A percentile compares a stretch with the other conserved stretches of the same genome.
phyloP scores from a whole-genome alignment of 2,329 filamentous ascomycete species.

The Salinomyces thailandicus region DNA sequence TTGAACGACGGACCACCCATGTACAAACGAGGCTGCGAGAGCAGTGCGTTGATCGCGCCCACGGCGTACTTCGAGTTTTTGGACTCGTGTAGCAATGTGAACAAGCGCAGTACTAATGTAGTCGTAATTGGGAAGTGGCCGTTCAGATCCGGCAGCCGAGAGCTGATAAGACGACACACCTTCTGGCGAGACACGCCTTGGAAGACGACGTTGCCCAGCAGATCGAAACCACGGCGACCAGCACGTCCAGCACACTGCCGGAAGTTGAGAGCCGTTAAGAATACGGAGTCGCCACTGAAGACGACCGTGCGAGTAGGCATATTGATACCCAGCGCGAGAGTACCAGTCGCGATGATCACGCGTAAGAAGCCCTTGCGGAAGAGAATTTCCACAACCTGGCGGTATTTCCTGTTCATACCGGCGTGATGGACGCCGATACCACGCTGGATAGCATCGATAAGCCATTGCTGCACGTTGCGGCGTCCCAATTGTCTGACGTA shows the following conservation, averaged over 20 bases:
- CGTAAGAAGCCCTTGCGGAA: constrained; percentile 63
- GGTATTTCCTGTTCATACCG: constrained; percentile 68
- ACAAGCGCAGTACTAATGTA: constrained; percentile 58
- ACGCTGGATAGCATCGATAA: constrained; percentile 52
- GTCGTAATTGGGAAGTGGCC: constrained; percentile 72
- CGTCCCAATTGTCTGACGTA: constrained; percentile 43
- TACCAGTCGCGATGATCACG: constrained; percentile 65
- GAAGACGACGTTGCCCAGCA: constrained; percentile 73
- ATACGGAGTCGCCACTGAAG: constrained; percentile 63
- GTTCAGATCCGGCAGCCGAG: constrained; percentile 59
- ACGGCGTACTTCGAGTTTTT: constrained; percentile 52
- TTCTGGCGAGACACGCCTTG: constrained; percentile 52
- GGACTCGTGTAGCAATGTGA: constrained; percentile 56
- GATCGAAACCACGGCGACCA: constrained; percentile 68
- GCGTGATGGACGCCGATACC: constrained; percentile 70
- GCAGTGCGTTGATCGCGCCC: constrained; percentile 52
- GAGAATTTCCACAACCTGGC: constrained; percentile 61
- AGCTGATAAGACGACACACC: constrained; percentile 59
- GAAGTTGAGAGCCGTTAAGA: constrained; percentile 64
- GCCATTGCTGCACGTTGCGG: constrained; percentile 39
- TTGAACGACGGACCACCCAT: constrained; percentile 59
- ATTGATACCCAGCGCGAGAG: constrained; percentile 67
- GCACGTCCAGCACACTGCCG: constrained; percentile 67
- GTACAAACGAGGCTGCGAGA: constrained; percentile 60
- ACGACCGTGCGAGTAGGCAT: constrained; percentile 77